Evolutionary conservation across 2,329 filamentous ascomycete genomes (phyloP), one percentile per base, ranked within the genome.

Genomic region (Cladosporium sp.): DNA sequence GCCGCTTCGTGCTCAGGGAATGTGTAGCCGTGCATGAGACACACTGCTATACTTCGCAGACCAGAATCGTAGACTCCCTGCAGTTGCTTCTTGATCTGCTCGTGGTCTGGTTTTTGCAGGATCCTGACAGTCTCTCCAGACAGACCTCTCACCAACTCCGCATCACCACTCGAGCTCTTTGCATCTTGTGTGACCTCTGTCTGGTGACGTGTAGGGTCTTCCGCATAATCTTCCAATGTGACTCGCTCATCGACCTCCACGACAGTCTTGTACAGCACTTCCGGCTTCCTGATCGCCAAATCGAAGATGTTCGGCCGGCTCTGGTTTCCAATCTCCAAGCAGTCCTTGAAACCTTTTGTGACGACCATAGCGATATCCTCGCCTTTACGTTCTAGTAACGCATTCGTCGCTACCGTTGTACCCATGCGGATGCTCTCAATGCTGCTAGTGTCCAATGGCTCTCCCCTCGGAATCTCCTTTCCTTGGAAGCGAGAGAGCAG

Each of bases 371-470:
- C 92, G 70, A 94, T 93, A 66, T 85, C 86, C 76, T 96, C 92
- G 50, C 92, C 92, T 74, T 96, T 96, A 59, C 92, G 81, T 74
- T 97, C 92, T 2, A 97, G 80, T 58, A 97, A 76, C 0, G 92
- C 92, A 73, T 97, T 97, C 0, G 92, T 97, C 9, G 92, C 92
- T 12, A 97, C 92, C 0, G 92, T 97, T 1, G 92, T 97, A 45
- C 92, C 92, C 92, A 97, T 97, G 50, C 92, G 88, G 71, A 97
- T 96, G 58, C 89, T 92, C 66, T 94, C 90, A 66, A 97, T 95
- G 69, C 86, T 77, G 17, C 86, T 84, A 1, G 92, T 96, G 72
- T 96, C 91, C 8, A 96, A 78, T 1, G 88, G 79, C 70, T 92
- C 80, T 25, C 90, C 91, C 50, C 92, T 86, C 3, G 90, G 89